Conservation (phyloP, 78 protist genomes). For the Dictyostelium intermedium region DNA sequence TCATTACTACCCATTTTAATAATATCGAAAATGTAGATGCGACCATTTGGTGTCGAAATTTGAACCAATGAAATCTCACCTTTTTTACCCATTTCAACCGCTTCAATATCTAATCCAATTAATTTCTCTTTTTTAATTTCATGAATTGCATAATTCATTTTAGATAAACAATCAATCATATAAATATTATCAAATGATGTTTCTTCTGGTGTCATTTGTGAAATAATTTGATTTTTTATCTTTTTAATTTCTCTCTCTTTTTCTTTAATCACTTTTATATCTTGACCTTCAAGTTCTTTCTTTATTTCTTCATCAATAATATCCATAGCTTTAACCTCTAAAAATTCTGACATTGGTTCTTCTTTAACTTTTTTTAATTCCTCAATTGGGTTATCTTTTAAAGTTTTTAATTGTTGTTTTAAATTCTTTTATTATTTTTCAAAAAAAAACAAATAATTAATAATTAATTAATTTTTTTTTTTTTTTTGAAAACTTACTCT, state of each 20-base stretch:
- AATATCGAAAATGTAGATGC: conserved; percentile 36
- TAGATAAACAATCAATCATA: not conserved
- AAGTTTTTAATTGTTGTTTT: conserved; percentile 19
- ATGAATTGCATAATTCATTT: not conserved
- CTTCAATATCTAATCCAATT: conserved; percentile 51
- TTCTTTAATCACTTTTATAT: not conserved
- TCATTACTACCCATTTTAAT: not conserved
- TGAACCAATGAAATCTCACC: conserved; percentile 48
- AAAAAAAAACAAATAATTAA: not conserved
- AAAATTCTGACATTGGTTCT: not conserved
- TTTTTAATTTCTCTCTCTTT: conserved; percentile 11
- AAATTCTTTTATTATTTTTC: conserved; percentile 13
- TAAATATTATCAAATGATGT: conserved; percentile 55
- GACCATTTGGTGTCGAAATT: conserved; percentile 15
- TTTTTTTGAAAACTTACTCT: not conserved
- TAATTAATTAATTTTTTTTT: not conserved
- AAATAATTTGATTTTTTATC: not conserved
- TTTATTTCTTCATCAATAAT: not conserved
- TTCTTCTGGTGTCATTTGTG: not conserved
- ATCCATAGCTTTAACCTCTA: not conserved
- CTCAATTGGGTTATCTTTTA: conserved; percentile 19
- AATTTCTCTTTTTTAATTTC: conserved; percentile 22
- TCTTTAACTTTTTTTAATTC: conserved; percentile 13
- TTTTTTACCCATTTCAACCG: conserved; percentile 54
- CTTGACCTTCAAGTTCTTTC: not conserved